Conservation (phyloP, 225 moss, liverwort and hornwort genomes). For the Asterella californica region DNA sequence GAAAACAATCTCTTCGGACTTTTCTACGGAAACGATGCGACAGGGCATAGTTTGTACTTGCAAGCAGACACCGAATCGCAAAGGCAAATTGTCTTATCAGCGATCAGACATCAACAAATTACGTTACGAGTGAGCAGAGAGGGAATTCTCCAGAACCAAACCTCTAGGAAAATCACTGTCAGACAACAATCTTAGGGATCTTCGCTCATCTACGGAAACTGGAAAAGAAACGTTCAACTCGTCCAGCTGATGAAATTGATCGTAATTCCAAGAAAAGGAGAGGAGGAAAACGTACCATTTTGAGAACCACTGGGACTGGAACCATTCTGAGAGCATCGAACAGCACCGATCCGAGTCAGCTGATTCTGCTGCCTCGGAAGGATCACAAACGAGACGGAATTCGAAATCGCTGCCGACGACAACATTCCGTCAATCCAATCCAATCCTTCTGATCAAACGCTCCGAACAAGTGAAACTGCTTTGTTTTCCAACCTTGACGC, state of each 20-base stretch:
- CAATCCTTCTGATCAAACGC: neutral
- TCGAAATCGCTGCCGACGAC: neutral
- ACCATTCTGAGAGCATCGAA: constrained; percentile 16
- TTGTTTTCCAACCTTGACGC: no score
- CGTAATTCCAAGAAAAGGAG: no score
- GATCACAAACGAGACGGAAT: neutral
- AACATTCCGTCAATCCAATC: neutral
- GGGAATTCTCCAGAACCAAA: neutral
- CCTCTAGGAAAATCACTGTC: neutral
- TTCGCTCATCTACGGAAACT: no score
- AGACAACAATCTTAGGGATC: no score
- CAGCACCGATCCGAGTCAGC: neutral
- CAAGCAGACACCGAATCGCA: neutral
- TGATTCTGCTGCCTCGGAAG: neutral
- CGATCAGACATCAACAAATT: neutral
- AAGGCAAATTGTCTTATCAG: neutral
- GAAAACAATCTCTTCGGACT: neutral
- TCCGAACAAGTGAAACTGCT: no score
- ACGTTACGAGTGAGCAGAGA: neutral
- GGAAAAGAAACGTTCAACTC: no score
- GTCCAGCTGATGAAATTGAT: neutral
- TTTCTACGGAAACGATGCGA: neutral
- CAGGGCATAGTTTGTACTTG: neutral
- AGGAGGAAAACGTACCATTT: neutral
- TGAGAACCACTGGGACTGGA: neutral